Evolutionary conservation across 805 yeast species (phyloP), one percentile per base, ranked within the genome.

Genomic region (Kuraishia hungarica): DNA sequence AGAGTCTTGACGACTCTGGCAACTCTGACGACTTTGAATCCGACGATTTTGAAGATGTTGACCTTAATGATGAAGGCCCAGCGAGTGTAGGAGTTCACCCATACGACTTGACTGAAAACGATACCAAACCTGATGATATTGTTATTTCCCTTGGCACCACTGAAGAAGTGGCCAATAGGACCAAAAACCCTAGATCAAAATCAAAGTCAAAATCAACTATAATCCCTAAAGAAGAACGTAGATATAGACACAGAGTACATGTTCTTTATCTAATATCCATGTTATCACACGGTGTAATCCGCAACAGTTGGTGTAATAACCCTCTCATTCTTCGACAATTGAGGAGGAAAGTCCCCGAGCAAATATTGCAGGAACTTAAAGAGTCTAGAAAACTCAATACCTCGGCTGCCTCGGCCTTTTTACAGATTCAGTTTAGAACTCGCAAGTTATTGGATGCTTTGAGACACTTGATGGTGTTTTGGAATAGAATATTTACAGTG

Each of bases 281-380:
- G 81, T 67, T 87, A 54, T 64, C 78, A 1, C 96, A 89, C 65
- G 94, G 91, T 0, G 74, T 74, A 0, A 62, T 81, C 2, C 76
- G 96, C 24, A 93, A 92, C 64, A 60, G 70, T 6, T 92, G 97
- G 97, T 78, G 90, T 57, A 81, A 80, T 56, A 80, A 82, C 58
- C 62, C 64, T 1, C 57, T 59, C 2, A 63, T 88, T 0, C 73
- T 76, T 19, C 54, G 60, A 19, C 59, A 61, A 10, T 67, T 90
- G 15, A 66, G 74, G 23, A 68, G 68, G 17, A 61, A 76, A 1
- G 73, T 89, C 0, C 83, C 94, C 0, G 68, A 69, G 0, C 67
- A 70, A 2, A 67, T 81, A 0, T 68, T 73, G 39, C 70, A 70
- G 3, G 78, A 84, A 55, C 65, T 86, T 26, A 76, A 63, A 20